A percentile compares a stretch with the other conserved stretches of the same genome.
phyloP scores from a whole-genome alignment of 2,329 filamentous ascomycete species.

The Colletotrichum sp. region DNA sequence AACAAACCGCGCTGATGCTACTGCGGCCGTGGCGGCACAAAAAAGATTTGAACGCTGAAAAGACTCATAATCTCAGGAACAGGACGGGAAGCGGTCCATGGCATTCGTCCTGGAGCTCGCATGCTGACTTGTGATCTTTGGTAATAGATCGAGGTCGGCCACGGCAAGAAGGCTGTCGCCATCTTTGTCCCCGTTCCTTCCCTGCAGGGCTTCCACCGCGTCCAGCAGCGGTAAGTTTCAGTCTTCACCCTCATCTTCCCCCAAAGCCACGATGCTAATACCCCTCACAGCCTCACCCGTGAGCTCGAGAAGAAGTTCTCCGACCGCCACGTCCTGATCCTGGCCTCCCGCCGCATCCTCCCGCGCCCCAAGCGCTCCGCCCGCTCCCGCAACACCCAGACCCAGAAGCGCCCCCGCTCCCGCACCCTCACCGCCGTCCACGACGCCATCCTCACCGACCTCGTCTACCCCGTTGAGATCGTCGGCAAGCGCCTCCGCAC shows the following conservation, averaged over 20 bases:
- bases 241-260: too few relatives aligned
- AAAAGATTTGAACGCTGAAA: constrained; percentile 25
- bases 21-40: constrained; percentile 19
- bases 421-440: constrained; percentile 98
- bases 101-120: constrained; percentile 73
- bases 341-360: constrained; percentile 97
- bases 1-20: not conserved
- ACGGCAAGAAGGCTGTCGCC: constrained; percentile 99
- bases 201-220: constrained; percentile 97
- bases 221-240: constrained; percentile 92
- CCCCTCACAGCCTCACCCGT: constrained; percentile 83
- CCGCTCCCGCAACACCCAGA: constrained; percentile 94
- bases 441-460: constrained; percentile 96
- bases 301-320: constrained; percentile 99
- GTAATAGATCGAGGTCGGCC: constrained; percentile 98
- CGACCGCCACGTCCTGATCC: constrained; percentile 98
- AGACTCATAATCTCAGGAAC: constrained; percentile 49
- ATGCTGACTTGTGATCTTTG: constrained; percentile 72
- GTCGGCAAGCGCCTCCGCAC: constrained; percentile 98
- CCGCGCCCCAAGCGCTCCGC: constrained; percentile 98
- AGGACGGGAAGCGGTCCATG: constrained; percentile 79
- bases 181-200: constrained; percentile 99
- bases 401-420: constrained; percentile 97
- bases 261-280: not conserved
- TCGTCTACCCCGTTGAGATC: constrained; percentile 99